A percentile compares a stretch with the other conserved stretches of the same genome.
These are phyloP conservation scores for Suillus fuscotomentosus DNA, from an alignment of 768 basidiomycete genomes.

Conservation along the genomic window DNA sequence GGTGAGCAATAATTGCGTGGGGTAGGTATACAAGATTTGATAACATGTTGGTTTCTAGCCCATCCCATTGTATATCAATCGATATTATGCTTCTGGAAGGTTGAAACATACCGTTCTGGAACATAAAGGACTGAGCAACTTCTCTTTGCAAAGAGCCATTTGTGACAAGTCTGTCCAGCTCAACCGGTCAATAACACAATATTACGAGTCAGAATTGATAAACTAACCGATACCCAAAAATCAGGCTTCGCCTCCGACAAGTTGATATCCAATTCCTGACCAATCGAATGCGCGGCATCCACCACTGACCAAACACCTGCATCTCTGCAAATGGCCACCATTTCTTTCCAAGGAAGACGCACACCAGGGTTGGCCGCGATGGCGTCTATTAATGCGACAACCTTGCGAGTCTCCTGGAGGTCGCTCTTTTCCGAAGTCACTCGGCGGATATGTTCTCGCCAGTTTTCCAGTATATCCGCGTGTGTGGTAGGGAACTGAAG, in stretches of 20 bases:
- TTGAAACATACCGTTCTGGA: conserved; percentile 45
- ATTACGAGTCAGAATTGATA: not conserved
- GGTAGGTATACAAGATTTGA: conserved; percentile 60
- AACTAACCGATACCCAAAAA: conserved; percentile 73
- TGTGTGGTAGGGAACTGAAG: conserved; percentile 59
- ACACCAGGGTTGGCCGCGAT: conserved; percentile 64
- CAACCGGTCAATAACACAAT: not conserved
- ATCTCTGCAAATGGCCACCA: conserved; percentile 62
- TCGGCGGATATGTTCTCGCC: conserved; percentile 37
- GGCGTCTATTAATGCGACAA: conserved; percentile 69
- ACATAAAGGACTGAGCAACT: conserved; percentile 73
- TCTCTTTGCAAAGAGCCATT: conserved; percentile 78
- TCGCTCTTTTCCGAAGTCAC: conserved; percentile 22
- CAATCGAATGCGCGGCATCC: conserved; percentile 80
- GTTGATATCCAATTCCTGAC: conserved; percentile 65
- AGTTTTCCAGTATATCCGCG: conserved; percentile 50
- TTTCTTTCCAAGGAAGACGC: conserved; percentile 66
- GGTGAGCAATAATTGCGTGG: conserved; percentile 52
- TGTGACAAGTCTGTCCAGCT: conserved; percentile 67
- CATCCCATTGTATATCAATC: not conserved
- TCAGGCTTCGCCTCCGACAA: conserved; percentile 58
- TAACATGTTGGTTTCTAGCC: conserved; percentile 60
- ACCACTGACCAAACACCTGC: conserved; percentile 66
- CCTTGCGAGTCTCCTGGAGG: conserved; percentile 36
- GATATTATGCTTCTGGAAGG: not conserved